These are phyloP conservation scores for Xylariaceae sp. DNA, from an alignment of 2,329 filamentous ascomycete species.

Conservation along the genomic window DNA sequence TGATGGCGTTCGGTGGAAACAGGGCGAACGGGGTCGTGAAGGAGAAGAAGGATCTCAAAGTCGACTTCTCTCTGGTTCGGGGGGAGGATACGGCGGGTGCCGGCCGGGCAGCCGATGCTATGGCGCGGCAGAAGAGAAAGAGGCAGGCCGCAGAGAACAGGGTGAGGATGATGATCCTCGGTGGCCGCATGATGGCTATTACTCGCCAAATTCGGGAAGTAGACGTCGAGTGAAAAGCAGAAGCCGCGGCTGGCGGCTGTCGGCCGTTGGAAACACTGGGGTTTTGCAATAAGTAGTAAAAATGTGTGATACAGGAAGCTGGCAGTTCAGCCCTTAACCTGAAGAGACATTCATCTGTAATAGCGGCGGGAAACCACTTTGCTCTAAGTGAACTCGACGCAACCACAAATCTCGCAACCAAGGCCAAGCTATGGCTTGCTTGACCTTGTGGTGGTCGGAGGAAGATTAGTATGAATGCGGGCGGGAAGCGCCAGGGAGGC, in stretches of 20 bases:
- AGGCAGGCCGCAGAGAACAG: constrained; percentile 49
- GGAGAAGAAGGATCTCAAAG: constrained; percentile 57
- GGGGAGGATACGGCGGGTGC: constrained; percentile 23
- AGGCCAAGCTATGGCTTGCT: neutral
- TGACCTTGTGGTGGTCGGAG: neutral
- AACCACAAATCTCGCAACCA: neutral
- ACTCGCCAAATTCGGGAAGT: neutral
- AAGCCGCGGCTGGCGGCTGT: neutral
- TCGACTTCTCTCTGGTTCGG: constrained; percentile 33
- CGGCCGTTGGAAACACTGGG: constrained; percentile 5
- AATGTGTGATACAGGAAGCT: constrained; percentile 25
- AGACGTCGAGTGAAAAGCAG: constrained; percentile 1
- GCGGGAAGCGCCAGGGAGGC: neutral
- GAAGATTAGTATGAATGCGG: neutral
- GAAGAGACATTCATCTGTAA: constrained; percentile 23
- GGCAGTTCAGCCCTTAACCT: constrained; percentile 23
- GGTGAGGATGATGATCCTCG: constrained; percentile 48
- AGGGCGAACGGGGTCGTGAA: constrained; percentile 76
- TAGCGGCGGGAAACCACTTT: neutral
- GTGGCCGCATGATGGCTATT: constrained; percentile 45
- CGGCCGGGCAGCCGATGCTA: constrained; percentile 37
- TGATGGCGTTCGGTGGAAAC: constrained; percentile 91
- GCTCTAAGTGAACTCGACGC: constrained; percentile 1
- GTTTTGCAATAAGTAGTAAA: no score
- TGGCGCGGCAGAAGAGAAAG: constrained; percentile 50